A percentile compares a stretch with the other conserved stretches of the same genome.
phyloP scores from a whole-genome alignment of 768 basidiomycete genomes.

The Terana coerulea region DNA sequence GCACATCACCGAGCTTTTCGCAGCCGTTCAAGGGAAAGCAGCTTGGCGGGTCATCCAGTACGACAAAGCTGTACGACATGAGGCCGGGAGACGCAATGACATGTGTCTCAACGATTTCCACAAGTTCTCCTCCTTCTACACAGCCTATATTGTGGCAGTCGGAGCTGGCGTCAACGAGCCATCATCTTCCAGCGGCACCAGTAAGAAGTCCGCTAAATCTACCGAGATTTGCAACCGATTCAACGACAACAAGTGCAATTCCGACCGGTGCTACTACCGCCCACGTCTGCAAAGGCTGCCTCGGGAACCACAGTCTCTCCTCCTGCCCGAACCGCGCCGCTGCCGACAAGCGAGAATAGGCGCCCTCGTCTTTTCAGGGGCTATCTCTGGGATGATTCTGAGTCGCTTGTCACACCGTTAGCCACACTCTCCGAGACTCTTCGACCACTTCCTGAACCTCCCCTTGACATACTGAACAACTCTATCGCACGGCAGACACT shows the following conservation, averaged over 20 bases:
- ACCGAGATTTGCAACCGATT: constrained; percentile 19
- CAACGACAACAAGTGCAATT: constrained; percentile 19
- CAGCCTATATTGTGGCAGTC: background rate
- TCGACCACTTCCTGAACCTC: constrained; percentile 15
- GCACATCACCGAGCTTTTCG: too few species aligned
- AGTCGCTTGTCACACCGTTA: constrained; percentile 16
- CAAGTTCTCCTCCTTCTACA: constrained; percentile 11
- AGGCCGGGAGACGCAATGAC: constrained; percentile 16
- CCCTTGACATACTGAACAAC: constrained; percentile 14
- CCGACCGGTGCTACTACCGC: constrained; percentile 17
- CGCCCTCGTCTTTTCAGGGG: constrained; percentile 11
- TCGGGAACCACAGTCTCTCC: background rate
- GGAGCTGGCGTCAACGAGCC: background rate
- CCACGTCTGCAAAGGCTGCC: constrained; percentile 23
- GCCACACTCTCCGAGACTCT: constrained; percentile 10
- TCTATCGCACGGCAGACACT: constrained; percentile 21
- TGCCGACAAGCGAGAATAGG: background rate
- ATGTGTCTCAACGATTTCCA: constrained; percentile 21
- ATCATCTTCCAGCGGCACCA: background rate
- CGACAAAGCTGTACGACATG: constrained; percentile 28
- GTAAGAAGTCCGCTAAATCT: background rate
- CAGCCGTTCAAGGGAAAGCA: too few species aligned
- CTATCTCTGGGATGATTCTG: constrained; percentile 15
- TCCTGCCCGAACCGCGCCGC: background rate
- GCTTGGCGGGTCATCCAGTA: constrained; percentile 27